phyloP scores from a whole-genome alignment of 176 grass and related monocot genomes.

The Avena sativa region DNA sequence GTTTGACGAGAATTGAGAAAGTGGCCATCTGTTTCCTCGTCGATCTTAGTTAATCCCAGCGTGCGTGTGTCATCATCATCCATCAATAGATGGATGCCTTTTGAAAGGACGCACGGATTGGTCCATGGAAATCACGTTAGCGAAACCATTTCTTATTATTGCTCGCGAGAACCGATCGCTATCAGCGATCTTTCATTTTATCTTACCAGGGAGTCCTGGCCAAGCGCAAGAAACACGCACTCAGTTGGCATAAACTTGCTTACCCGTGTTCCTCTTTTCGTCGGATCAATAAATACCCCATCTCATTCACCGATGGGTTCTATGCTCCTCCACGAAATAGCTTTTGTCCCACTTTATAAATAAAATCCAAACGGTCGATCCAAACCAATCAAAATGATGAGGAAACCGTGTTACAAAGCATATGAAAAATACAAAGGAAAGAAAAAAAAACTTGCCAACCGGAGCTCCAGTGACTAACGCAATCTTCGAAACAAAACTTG shows the following conservation, averaged over 20 bases:
- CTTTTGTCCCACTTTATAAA: no score
- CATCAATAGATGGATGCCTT: not conserved
- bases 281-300: not conserved
- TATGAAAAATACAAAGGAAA: no score
- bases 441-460: no score
- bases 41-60: not conserved
- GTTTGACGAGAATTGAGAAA: not conserved
- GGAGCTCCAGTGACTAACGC: no score
- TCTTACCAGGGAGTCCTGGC: not conserved
- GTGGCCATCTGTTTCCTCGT: conserved; percentile 14
- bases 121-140: conserved; percentile 41
- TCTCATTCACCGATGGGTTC: not conserved
- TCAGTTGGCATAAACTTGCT: not conserved
- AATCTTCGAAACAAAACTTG: not conserved
- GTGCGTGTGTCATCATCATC: conserved; percentile 22
- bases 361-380: no score
- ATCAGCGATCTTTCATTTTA: not conserved
- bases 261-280: not conserved
- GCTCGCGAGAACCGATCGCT: not conserved
- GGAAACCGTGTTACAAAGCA: no score
- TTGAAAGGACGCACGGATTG: conserved; percentile 12
- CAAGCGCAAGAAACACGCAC: conserved; percentile 7
- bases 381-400: no score
- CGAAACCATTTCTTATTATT: not conserved
- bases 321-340: no score